Percentiles rank a stretch among this genome's conserved stretches.
Evolutionary conservation across 495 filamentous ascomycete species (phyloP).

Genomic region (Tuber microsphaerosporum): DNA sequence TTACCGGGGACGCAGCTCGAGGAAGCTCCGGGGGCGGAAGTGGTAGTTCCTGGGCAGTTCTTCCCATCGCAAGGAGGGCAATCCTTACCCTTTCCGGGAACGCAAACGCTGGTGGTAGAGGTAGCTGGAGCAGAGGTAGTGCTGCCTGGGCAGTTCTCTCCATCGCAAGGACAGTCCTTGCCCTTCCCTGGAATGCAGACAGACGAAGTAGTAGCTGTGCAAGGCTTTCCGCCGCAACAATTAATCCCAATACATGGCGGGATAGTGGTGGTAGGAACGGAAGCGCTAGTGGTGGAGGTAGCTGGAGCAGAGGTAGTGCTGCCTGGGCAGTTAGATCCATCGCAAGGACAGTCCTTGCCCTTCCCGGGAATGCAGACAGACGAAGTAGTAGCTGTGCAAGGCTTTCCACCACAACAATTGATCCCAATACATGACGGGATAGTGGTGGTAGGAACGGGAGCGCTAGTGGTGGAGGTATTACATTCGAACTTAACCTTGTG

Average conservation of each 20-base stretch:
- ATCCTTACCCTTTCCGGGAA: conserved; percentile 14
- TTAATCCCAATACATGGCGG: conserved; percentile 28
- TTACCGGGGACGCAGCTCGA: conserved; percentile 23
- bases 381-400: conserved; percentile 31
- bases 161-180: not conserved
- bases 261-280: conserved; percentile 37
- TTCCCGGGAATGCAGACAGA: conserved; percentile 27
- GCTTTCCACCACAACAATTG: conserved; percentile 23
- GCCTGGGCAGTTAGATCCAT: not conserved
- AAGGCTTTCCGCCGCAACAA: conserved; percentile 24
- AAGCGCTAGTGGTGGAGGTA: conserved; percentile 45
- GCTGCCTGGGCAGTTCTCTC: not conserved
- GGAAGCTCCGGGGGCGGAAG: conserved; percentile 6
- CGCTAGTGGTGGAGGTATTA: conserved; percentile 48
- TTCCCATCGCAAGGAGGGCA: conserved; percentile 1
- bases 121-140: conserved; percentile 16
- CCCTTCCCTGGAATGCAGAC: conserved; percentile 25
- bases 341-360: not conserved
- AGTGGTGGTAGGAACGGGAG: conserved; percentile 37
- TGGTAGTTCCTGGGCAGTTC: not conserved
- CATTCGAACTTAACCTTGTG: conserved; percentile 78
- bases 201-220: conserved; percentile 31
- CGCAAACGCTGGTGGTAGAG: conserved; percentile 33
- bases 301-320: too few species aligned
- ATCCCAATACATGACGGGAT: conserved; percentile 30